Conservation (phyloP, 805 yeast genomes). For the Candida ficus region DNA sequence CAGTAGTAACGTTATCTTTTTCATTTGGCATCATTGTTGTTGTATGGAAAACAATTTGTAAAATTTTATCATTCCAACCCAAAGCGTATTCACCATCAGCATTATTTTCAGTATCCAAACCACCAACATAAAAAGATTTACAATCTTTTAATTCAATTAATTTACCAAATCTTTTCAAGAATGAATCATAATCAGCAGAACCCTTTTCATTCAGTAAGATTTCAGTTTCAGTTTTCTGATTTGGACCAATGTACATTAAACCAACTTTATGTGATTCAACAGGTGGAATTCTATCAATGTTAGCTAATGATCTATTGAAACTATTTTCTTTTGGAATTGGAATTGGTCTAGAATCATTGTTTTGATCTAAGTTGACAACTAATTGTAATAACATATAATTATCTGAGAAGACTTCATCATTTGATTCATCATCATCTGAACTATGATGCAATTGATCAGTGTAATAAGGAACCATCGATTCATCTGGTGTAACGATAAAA, state of each 20-base stretch:
- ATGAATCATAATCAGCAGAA: slow-evolving; percentile 54
- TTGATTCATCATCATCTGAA: slow-evolving; percentile 29
- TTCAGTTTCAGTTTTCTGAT: slow-evolving; percentile 58
- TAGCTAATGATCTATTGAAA: slow-evolving; percentile 47
- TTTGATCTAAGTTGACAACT: slow-evolving; percentile 36
- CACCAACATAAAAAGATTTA: slow-evolving; percentile 61
- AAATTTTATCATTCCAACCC: slow-evolving; percentile 64
- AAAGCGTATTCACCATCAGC: slow-evolving; percentile 73
- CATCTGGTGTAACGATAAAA: slow-evolving; percentile 40
- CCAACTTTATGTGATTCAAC: slow-evolving; percentile 79
- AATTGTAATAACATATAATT: slow-evolving; percentile 49
- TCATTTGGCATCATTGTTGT: slow-evolving; percentile 74
- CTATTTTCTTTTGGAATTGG: slow-evolving; percentile 44
- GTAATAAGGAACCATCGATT: slow-evolving; percentile 29
- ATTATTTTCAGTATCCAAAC: slow-evolving; percentile 66
- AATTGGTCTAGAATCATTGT: slow-evolving; percentile 35
- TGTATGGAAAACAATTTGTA: slow-evolving; percentile 72
- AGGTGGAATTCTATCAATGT: slow-evolving; percentile 71
- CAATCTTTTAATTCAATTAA: slow-evolving; percentile 54
- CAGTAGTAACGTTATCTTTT: slow-evolving; percentile 34
- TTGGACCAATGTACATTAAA: slow-evolving; percentile 64
- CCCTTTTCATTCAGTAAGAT: slow-evolving; percentile 63
- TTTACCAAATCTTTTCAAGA: slow-evolving; percentile 54
- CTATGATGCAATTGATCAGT: slow-evolving; percentile 21
- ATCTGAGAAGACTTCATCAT: slow-evolving; percentile 32